Evolutionary conservation across 176 grass and related monocot species (phyloP), one percentile per base, ranked within the genome.

Genomic region (Aechmea fasciata): DNA sequence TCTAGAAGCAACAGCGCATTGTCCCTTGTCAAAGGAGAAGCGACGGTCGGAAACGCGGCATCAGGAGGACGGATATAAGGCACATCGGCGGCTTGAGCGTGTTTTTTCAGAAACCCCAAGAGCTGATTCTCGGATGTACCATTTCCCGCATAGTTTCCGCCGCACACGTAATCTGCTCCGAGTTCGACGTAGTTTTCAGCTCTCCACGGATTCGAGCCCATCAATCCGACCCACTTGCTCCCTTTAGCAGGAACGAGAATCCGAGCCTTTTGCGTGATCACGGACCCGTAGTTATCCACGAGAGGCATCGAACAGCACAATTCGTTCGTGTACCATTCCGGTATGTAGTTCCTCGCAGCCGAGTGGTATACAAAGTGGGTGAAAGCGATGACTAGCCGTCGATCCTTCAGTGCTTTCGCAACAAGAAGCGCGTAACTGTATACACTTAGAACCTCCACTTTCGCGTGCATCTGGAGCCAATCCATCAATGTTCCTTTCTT

Each of bases 171-270:
- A 6, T 95, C 75, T 52, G 63, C 67, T 12, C 77, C 78, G 59
- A 95, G 65, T 75, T 82, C 86, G 52, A 90, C 12, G 13, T 87
- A 90, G 1, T 64, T 69, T 1, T 75, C 69, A 1, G 12, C 48
- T 69, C 69, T 84, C 83, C 86, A 95, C 22, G 90, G 90, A 71
- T 95, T 95, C 11, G 66, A 62, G 33, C 75, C 81, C 72, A 95
- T 65, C 76, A 95, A 74, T 24, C 50, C n/a, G 13, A 72, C 69
- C 90, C 90, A 95, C 59, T 90, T 87, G 69, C 90, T 84, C 11
- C 81, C 86, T 47, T 72, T 82, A 9, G 86, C 86, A 20, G 90
- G 90, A 79, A 95, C 81, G 3, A 95, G 53, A 68, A 95, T 71
- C 2, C 65, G 20, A 10, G 57, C 63, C 23, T 66, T 82, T 33